These are phyloP conservation scores for Botrytis medusae DNA, from an alignment of 2,329 filamentous ascomycete genomes.

Conservation along the genomic window DNA sequence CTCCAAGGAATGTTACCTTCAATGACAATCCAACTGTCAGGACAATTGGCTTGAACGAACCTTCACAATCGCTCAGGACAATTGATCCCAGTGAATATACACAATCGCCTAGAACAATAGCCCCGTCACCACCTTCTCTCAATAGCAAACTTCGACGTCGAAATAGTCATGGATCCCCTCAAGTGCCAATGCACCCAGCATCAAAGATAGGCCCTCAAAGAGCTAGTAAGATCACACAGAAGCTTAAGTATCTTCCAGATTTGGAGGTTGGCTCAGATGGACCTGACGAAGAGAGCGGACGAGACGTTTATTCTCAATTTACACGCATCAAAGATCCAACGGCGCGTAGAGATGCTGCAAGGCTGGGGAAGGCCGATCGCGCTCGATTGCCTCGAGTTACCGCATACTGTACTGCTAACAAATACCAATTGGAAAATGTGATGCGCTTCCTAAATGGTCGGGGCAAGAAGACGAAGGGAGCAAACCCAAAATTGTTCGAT, in stretches of 20 bases:
- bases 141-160: constrained; percentile 86
- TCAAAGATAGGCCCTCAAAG: constrained; percentile 89
- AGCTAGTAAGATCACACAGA: constrained; percentile 93
- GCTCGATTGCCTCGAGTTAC: constrained; percentile 86
- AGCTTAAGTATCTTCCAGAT: constrained; percentile 93
- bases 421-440: constrained; percentile 84
- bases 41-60: constrained; percentile 50
- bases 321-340: constrained; percentile 96
- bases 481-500: constrained; percentile 89
- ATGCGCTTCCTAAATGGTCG: constrained; percentile 90
- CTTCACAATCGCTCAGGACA: constrained; percentile 46
- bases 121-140: constrained; percentile 57
- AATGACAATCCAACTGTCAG: constrained; percentile 67
- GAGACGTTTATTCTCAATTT: constrained; percentile 97
- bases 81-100: constrained; percentile 45
- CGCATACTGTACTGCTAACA: constrained; percentile 92
- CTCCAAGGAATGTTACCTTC: constrained; percentile 67
- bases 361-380: constrained; percentile 89
- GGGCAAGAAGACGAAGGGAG: constrained; percentile 66
- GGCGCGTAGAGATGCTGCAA: constrained; percentile 85
- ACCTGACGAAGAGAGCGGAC: constrained; percentile 82
- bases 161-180: constrained; percentile 69
- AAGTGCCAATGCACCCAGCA: constrained; percentile 37
- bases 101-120: constrained; percentile 29
- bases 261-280: constrained; percentile 77